These are phyloP conservation scores for Blepharisma stoltei DNA, from an alignment of 73 alveolate species.

Conservation along the genomic window DNA sequence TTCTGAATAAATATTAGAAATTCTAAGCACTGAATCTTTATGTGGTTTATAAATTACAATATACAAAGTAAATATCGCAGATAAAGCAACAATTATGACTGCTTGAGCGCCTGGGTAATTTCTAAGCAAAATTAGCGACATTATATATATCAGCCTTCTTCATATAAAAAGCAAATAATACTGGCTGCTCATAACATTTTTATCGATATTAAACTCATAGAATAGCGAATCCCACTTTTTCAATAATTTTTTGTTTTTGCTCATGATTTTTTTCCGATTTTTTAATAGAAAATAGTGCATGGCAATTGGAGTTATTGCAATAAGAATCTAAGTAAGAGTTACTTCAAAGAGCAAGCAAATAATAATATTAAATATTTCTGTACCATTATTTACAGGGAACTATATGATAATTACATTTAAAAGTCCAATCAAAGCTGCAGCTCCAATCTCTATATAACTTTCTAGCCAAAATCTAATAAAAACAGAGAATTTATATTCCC, in stretches of 20 bases:
- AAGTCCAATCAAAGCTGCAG: not conserved
- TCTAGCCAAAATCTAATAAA: constrained; percentile 15
- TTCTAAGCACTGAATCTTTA: not conserved
- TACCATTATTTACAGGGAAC: not conserved
- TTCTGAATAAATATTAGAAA: not conserved
- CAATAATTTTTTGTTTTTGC: not conserved
- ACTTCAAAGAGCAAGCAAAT: not conserved
- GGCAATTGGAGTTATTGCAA: not conserved
- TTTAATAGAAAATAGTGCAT: not conserved
- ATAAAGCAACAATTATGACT: not conserved
- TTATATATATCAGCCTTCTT: not conserved
- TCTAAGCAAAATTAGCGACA: not conserved
- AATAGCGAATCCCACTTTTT: not conserved
- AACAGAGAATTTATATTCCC: not conserved
- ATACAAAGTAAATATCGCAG: not conserved
- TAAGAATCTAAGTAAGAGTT: not conserved
- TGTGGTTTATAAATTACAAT: not conserved
- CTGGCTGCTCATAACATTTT: not conserved
- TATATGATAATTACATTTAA: not conserved
- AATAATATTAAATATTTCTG: not conserved
- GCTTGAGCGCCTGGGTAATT: not conserved
- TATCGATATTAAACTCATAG: not conserved
- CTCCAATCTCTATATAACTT: not conserved
- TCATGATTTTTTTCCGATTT: not conserved
- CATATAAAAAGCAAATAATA: not conserved